A percentile compares a stretch with the other conserved stretches of the same genome.
Conservation (phyloP, 1,139 yeast genomes). For the Pichia sp. region DNA sequence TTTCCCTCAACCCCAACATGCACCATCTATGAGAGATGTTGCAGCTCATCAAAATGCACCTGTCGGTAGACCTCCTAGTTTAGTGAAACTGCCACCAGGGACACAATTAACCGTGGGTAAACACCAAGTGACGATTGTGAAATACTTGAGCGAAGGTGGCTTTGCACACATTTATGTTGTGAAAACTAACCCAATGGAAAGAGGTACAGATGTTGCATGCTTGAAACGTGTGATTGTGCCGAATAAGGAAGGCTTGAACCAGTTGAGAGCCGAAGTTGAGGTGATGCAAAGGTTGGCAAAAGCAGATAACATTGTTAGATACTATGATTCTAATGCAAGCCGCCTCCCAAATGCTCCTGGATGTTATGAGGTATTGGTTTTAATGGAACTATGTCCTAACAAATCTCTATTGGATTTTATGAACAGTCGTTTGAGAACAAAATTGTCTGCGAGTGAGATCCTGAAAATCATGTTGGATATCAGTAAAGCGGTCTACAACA, state of each 20-base stretch:
- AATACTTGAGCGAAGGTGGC: constrained; percentile 44
- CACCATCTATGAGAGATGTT: constrained; percentile 1
- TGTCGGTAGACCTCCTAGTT: constrained; percentile 12
- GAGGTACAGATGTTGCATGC: constrained; percentile 42
- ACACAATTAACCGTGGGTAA: constrained; percentile 26
- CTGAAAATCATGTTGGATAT: constrained; percentile 64
- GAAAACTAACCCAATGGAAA: constrained; percentile 43
- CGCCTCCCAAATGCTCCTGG: constrained; percentile 40
- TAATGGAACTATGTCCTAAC: constrained; percentile 76
- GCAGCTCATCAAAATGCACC: not conserved
- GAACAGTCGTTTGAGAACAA: constrained; percentile 65
- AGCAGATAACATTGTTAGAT: constrained; percentile 56
- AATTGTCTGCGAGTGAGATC: constrained; percentile 58
- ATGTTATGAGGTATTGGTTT: constrained; percentile 65
- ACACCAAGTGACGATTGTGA: constrained; percentile 26
- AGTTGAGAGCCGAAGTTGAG: constrained; percentile 69
- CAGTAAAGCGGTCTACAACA: constrained; percentile 61
- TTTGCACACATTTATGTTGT: constrained; percentile 77
- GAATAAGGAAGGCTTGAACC: constrained; percentile 61
- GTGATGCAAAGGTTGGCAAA: constrained; percentile 68
- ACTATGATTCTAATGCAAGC: constrained; percentile 76
- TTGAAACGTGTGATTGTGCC: constrained; percentile 71
- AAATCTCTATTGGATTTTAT: constrained; percentile 68
- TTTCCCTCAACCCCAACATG: not conserved
- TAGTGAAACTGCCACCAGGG: constrained; percentile 25